phyloP scores from a whole-genome alignment of 768 basidiomycete genomes.

The Cystobasidium tubakii region DNA sequence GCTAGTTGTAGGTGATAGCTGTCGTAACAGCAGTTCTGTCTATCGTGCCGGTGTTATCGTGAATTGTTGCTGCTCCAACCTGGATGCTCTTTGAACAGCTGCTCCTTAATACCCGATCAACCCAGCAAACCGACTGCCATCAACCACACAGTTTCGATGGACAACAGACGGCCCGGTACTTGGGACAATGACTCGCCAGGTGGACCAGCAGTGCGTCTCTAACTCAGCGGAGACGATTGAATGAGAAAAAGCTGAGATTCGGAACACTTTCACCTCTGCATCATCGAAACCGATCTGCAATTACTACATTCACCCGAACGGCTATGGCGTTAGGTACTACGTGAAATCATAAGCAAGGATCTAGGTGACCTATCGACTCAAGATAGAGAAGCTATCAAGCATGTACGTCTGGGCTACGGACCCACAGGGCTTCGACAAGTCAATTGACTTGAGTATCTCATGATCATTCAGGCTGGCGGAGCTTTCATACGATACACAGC shows the following conservation, averaged over 20 bases:
- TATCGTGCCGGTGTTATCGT: no score
- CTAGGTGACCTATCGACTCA: slow-evolving; percentile 22
- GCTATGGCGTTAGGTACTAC: neutral
- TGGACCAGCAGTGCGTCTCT: slow-evolving; percentile 8
- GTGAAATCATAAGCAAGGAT: slow-evolving; percentile 20
- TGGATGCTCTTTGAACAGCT: neutral
- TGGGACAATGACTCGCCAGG: slow-evolving; percentile 10
- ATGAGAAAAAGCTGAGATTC: no score
- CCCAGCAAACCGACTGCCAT: neutral
- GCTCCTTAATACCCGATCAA: neutral
- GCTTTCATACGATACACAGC: slow-evolving; percentile 28
- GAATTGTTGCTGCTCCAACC: neutral
- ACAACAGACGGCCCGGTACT: neutral
- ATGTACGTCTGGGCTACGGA: neutral
- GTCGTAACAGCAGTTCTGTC: neutral
- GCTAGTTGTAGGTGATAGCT: neutral
- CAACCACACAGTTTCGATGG: neutral
- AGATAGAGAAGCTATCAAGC: slow-evolving; percentile 33
- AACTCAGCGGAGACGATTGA: no score
- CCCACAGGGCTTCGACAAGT: no score
- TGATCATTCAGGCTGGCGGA: slow-evolving; percentile 10
- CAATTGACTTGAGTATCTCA: neutral
- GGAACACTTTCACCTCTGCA: neutral
- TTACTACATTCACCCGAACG: neutral
- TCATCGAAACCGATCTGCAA: slow-evolving; percentile 7